Conservation (phyloP, 164 flowering plant genomes). For the Magnolia officinalis region DNA sequence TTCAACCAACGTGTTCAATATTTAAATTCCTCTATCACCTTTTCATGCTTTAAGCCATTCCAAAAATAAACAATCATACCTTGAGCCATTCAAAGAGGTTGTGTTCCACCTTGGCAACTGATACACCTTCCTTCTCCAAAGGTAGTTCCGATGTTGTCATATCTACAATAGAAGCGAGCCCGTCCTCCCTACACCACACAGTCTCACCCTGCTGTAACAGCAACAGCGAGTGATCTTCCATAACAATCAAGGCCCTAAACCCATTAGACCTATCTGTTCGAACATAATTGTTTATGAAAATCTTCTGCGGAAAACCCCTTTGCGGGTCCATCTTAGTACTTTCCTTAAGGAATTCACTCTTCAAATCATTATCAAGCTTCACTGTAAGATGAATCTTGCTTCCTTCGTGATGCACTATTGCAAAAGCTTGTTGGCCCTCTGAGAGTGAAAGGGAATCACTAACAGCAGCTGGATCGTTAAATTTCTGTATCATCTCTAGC, state of each 20-base stretch:
- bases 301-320: slow-evolving; percentile 64
- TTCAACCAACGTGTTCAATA: neutral
- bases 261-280: slow-evolving; percentile 84
- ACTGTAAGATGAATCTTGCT: slow-evolving; percentile 54
- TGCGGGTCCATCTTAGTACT: slow-evolving; percentile 53
- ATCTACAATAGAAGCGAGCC: slow-evolving; percentile 85
- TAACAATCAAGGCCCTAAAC: slow-evolving; percentile 88
- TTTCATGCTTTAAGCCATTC: neutral
- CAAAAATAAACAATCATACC: slow-evolving; percentile 41
- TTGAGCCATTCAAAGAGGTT: slow-evolving; percentile 89
- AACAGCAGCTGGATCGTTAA: slow-evolving; percentile 39
- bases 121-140: slow-evolving; percentile 78
- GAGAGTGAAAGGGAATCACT: slow-evolving; percentile 67
- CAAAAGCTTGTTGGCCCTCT: slow-evolving; percentile 73
- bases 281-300: slow-evolving; percentile 80
- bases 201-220: slow-evolving; percentile 87
- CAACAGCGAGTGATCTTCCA: slow-evolving; percentile 91
- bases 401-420: slow-evolving; percentile 49
- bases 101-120: slow-evolving; percentile 92
- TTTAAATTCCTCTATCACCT: neutral
- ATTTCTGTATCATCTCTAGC: slow-evolving; percentile 59
- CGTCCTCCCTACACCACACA: slow-evolving; percentile 97
- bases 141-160: slow-evolving; percentile 88
- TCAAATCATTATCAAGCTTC: slow-evolving; percentile 56
- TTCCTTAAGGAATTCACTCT: slow-evolving; percentile 55